These are phyloP conservation scores for Termitomyces sp. DNA, from an alignment of 768 basidiomycete genomes.

Conservation along the genomic window DNA sequence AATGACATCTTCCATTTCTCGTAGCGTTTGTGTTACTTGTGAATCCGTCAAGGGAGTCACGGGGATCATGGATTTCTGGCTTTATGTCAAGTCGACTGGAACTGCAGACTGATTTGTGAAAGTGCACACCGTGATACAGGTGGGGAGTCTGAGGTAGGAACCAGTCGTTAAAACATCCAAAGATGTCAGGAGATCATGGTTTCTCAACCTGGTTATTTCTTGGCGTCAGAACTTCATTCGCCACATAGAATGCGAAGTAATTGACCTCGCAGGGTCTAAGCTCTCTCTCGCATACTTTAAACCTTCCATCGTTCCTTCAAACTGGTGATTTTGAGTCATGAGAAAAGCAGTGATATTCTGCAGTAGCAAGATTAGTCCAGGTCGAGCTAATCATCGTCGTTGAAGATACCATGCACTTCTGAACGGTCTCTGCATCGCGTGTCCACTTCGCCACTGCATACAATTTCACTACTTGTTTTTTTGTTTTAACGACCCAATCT, in stretches of 20 bases:
- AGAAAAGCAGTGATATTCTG: slow-evolving; percentile 88
- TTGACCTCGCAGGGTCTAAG: slow-evolving; percentile 75
- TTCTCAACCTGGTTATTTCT: slow-evolving; percentile 54
- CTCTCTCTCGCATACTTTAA: slow-evolving; percentile 63
- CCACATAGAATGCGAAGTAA: not conserved
- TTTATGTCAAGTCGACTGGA: slow-evolving; percentile 8
- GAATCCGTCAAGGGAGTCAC: slow-evolving; percentile 58
- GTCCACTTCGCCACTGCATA: slow-evolving; percentile 88
- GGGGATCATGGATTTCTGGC: slow-evolving; percentile 69
- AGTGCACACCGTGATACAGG: slow-evolving; percentile 62
- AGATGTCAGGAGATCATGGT: slow-evolving; percentile 91
- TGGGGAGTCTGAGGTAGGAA: slow-evolving; percentile 79
- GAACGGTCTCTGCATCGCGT: slow-evolving; percentile 75
- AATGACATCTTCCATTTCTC: slow-evolving; percentile 71
- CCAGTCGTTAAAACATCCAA: slow-evolving; percentile 85
- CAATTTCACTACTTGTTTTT: slow-evolving; percentile 86
- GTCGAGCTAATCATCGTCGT: not conserved
- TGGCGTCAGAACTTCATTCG: not conserved
- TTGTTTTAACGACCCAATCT: slow-evolving; percentile 87
- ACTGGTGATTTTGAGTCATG: slow-evolving; percentile 79
- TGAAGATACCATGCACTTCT: slow-evolving; percentile 73
- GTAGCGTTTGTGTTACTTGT: slow-evolving; percentile 59
- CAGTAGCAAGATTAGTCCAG: not conserved
- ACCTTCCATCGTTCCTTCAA: slow-evolving; percentile 60
- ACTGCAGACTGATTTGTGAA: not conserved